Evolutionary conservation across 2,329 filamentous ascomycete genomes (phyloP).

Genomic region (Colletotrichum incanum): DNA sequence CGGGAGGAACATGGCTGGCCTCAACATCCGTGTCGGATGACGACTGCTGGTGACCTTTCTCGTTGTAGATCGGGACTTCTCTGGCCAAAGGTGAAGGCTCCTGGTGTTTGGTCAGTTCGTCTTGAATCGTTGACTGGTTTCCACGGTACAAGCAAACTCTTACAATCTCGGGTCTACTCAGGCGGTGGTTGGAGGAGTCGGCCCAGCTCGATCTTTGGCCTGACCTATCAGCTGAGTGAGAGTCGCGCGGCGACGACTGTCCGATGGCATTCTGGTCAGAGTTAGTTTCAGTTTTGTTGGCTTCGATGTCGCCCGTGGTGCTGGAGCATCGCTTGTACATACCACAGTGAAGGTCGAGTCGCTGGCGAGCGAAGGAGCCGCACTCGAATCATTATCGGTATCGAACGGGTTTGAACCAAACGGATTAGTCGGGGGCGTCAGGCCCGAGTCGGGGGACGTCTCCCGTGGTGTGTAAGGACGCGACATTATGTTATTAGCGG

Average conservation of each 20-base stretch:
- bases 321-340: neutral
- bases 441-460: slow-evolving; percentile 27
- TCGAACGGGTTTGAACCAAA: slow-evolving; percentile 44
- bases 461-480: slow-evolving; percentile 29
- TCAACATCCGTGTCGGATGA: slow-evolving; percentile 38
- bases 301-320: neutral
- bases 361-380: slow-evolving; percentile 40
- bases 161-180: slow-evolving; percentile 43
- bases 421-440: slow-evolving; percentile 39
- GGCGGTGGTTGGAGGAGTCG: slow-evolving; percentile 31
- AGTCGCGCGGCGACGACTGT: slow-evolving; percentile 11
- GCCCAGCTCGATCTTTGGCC: slow-evolving; percentile 36
- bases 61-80: slow-evolving; percentile 34
- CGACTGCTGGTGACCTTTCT: slow-evolving; percentile 35
- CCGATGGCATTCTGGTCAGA: slow-evolving; percentile 33
- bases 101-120: slow-evolving; percentile 14
- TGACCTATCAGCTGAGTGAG: neutral
- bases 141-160: neutral
- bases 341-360: slow-evolving; percentile 45
- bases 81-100: slow-evolving; percentile 42
- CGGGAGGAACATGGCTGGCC: slow-evolving; percentile 27
- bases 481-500: slow-evolving; percentile 37
- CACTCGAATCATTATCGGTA: slow-evolving; percentile 43
- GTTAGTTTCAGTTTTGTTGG: slow-evolving; percentile 3
- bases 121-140: too few relatives aligned